A percentile compares a stretch with the other conserved stretches of the same genome.
Evolutionary conservation across 306 rosid species (phyloP).

Genomic region (Trifolium fragiferum): DNA sequence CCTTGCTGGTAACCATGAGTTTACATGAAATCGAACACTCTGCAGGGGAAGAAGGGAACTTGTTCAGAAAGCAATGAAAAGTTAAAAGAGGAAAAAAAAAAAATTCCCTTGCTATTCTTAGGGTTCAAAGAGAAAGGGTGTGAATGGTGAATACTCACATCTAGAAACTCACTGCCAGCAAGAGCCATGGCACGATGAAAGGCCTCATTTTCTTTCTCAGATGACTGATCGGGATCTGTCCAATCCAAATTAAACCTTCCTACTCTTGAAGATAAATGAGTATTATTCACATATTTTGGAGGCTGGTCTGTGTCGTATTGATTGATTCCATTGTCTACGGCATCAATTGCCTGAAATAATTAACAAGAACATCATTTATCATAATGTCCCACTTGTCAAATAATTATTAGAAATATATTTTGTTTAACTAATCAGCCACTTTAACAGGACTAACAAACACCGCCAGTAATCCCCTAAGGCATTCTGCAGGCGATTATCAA

Average conservation of each 20-base stretch:
- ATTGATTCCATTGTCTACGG: slow-evolving; percentile 92
- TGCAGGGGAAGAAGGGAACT: slow-evolving; percentile 43
- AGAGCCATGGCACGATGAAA: slow-evolving; percentile 86
- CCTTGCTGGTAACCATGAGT: slow-evolving; percentile 97
- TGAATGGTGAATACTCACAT: slow-evolving; percentile 53
- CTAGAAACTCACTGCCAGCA: slow-evolving; percentile 85
- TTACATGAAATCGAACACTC: slow-evolving; percentile 76
- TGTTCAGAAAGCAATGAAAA: slow-evolving; percentile 39
- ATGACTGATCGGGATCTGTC: slow-evolving; percentile 89
- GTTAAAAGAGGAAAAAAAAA: background rate
- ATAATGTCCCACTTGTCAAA: background rate
- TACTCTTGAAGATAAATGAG: slow-evolving; percentile 92
- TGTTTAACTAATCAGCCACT: slow-evolving; percentile 7
- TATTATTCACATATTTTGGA: slow-evolving; percentile 91
- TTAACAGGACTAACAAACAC: slow-evolving; percentile 24
- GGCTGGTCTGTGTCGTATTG: slow-evolving; percentile 86
- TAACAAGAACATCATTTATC: slow-evolving; percentile 30
- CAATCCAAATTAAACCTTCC: slow-evolving; percentile 91
- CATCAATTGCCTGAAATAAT: slow-evolving; percentile 88
- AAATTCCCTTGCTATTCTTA: background rate
- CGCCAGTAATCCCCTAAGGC: slow-evolving; percentile 16
- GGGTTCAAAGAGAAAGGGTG: background rate
- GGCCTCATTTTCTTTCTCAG: slow-evolving; percentile 88
- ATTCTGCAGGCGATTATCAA: slow-evolving; percentile 17
- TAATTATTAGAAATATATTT: slow-evolving; percentile 4